Conservation (phyloP, 1,284 basidiomycete species). For the Caloboletus firmus region DNA sequence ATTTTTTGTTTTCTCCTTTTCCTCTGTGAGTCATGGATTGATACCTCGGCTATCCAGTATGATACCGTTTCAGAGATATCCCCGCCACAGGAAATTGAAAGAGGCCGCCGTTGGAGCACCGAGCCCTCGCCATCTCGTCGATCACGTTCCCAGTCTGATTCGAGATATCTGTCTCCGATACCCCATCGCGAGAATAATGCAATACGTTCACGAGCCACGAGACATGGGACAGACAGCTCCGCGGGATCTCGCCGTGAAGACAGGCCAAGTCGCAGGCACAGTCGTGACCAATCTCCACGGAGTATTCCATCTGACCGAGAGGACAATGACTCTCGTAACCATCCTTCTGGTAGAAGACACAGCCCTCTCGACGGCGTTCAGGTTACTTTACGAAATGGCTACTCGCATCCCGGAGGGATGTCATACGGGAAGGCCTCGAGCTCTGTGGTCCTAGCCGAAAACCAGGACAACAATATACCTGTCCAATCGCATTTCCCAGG, state of each 20-base stretch:
- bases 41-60: constrained; percentile 45
- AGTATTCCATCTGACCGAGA: neutral
- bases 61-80: constrained; percentile 45
- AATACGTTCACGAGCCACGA: neutral
- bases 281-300: constrained; percentile 3
- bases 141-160: constrained; percentile 31
- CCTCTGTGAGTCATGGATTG: constrained; percentile 3
- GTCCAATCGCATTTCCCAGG: neutral
- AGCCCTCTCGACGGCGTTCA: neutral
- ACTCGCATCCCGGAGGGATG: neutral
- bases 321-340: neutral
- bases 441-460: neutral
- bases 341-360: neutral
- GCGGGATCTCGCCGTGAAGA: constrained; percentile 5
- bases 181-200: constrained; percentile 4
- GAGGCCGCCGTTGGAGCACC: constrained; percentile 42
- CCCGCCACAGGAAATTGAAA: constrained; percentile 34
- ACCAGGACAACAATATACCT: neutral
- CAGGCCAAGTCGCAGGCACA: constrained; percentile 1
- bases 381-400: constrained; percentile 4
- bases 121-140: constrained; percentile 9
- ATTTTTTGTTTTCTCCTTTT: neutral
- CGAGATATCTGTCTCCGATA: constrained; percentile 16
- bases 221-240: constrained; percentile 3
- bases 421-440: neutral